These are phyloP conservation scores for Papilionanthe hybrid DNA, from an alignment of 116 monocot genomes.

Conservation along the genomic window DNA sequence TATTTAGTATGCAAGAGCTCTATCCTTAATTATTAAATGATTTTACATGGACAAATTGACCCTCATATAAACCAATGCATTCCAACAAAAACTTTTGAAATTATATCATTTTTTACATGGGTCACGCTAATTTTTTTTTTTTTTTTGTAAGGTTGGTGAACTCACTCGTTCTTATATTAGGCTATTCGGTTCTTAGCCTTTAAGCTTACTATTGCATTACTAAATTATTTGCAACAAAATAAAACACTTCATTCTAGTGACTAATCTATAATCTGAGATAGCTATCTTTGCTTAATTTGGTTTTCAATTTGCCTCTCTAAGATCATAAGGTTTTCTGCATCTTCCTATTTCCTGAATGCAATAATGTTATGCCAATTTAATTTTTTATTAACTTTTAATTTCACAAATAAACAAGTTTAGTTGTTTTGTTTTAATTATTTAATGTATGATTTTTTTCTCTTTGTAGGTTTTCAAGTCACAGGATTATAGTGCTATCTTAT, in stretches of 20 bases:
- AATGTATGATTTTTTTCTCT: not conserved
- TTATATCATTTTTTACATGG: not conserved
- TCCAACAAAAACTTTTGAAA: not conserved
- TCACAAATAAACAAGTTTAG: not conserved
- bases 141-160: not conserved
- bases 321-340: not conserved
- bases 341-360: not conserved
- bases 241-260: not conserved
- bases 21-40: not conserved
- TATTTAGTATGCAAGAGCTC: not conserved
- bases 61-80: not conserved
- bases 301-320: not conserved
- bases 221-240: not conserved
- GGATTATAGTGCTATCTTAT: slow-evolving; percentile 86
- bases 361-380: not conserved
- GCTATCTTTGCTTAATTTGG: not conserved
- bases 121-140: not conserved
- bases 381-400: not conserved
- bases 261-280: not conserved
- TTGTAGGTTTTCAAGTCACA: slow-evolving; percentile 92
- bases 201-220: slow-evolving; percentile 1
- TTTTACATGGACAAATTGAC: not conserved
- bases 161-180: not conserved
- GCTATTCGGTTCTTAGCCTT: not conserved
- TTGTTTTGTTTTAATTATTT: not conserved